Evolutionary conservation across 352 stramenopile genomes (phyloP), one percentile per base, ranked within the genome.

Genomic region (Phytophthora uliginosa): DNA sequence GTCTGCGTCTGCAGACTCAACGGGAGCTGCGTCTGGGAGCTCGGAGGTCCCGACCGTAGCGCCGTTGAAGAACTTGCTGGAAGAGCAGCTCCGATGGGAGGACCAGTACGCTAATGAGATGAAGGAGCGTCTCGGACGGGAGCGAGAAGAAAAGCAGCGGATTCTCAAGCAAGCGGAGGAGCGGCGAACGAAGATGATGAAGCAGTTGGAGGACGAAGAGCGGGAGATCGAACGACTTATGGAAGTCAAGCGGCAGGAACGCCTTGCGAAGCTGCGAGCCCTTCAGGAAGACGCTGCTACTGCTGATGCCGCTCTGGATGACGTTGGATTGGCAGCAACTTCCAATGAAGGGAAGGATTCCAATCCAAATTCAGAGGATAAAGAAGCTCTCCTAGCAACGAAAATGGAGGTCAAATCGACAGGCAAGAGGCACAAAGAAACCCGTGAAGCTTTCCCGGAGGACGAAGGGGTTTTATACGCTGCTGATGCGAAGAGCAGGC

Each of bases 141-240:
- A 95, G 33, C 74, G 84, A 36, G 65, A 83, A 20, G 81, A 78
- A 4, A 94, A 94, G 24, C 75, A 92, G 28, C 66, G 72, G 0
- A 69, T 77, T 10, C 24, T 93, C 20, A 79, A 77, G 20, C 64
- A 93, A 33, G 85, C 86, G 0, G 85, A 94, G 34, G 75, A 74
- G 3, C 71, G 85, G 36, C 83, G 85, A 4, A 48, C 68, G 2
- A 76, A 77, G 28, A 88, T 94, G 74, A 75, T 95, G 65, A 78
- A 84, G 40, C 74, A 93, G 69, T 63, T 96, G 12, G 87, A 95
- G 48, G 86, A 93, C 5, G 87, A 96, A 68, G 87, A 95, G 45
- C 68, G 66, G 18, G 86, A 95, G 42, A 71, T 95, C 22, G 86
- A 95, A 59, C 69, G 40, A 7, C 67, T 95, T 2, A 89, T 95